A percentile compares a stretch with the other conserved stretches of the same genome.
Conservation (phyloP, 1,284 basidiomycete species). For the Papiliotrema terrestris region DNA sequence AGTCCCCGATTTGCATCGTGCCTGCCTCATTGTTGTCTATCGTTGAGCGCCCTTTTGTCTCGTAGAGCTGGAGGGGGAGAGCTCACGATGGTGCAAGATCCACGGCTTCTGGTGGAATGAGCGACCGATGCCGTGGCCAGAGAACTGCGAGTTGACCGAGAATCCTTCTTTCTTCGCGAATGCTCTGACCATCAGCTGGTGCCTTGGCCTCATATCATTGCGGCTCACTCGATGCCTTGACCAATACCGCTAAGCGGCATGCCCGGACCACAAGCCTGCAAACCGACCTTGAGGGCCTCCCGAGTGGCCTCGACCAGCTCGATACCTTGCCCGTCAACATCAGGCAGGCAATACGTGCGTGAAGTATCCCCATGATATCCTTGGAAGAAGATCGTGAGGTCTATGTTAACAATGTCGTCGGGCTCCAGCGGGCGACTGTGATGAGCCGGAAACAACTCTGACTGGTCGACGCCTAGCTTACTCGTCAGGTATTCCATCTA, state of each 20-base stretch:
- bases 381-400: slow-evolving; percentile 72
- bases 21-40: slow-evolving; percentile 76
- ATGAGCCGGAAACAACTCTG: slow-evolving; percentile 35
- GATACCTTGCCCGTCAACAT: slow-evolving; percentile 64
- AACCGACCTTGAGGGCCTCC: slow-evolving; percentile 67
- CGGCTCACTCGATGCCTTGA: slow-evolving; percentile 62
- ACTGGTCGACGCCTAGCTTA: slow-evolving; percentile 67
- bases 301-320: slow-evolving; percentile 63
- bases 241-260: slow-evolving; percentile 71
- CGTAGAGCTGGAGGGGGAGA: not conserved
- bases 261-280: slow-evolving; percentile 72
- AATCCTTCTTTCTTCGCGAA: slow-evolving; percentile 51
- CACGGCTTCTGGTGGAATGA: slow-evolving; percentile 80
- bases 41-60: not conserved
- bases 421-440: slow-evolving; percentile 69
- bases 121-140: slow-evolving; percentile 74
- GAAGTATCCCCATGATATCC: slow-evolving; percentile 86
- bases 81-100: slow-evolving; percentile 68
- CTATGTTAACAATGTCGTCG: slow-evolving; percentile 80
- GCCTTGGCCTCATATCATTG: too few relatives aligned
- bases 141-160: slow-evolving; percentile 66
- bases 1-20: slow-evolving; percentile 73
- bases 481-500: slow-evolving; percentile 42
- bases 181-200: slow-evolving; percentile 28
- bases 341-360: slow-evolving; percentile 70